Percentiles rank a stretch among this genome's conserved stretches.
These are phyloP conservation scores for Populus hybrid DNA, from an alignment of 441 rosid species.

Conservation along the genomic window DNA sequence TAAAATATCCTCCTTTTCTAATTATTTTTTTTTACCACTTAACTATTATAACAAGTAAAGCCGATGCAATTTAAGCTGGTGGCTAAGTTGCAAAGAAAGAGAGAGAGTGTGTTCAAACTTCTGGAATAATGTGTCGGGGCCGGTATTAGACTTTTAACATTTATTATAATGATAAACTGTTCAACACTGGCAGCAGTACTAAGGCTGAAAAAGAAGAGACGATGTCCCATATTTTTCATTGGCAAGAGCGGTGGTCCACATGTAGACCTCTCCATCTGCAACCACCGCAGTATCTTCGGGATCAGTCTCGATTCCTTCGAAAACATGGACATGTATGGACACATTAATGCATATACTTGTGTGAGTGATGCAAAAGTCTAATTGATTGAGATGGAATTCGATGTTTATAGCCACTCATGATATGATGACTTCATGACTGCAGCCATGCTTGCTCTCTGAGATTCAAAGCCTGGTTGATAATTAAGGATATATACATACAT, in stretches of 20 bases:
- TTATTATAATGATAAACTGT: too few species aligned
- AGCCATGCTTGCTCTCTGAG: background rate
- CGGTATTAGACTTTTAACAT: too few species aligned
- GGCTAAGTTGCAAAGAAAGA: too few species aligned
- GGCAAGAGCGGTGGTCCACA: background rate
- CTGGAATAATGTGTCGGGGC: too few species aligned
- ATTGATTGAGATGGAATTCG: background rate
- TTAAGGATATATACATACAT: background rate
- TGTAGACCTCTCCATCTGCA: background rate
- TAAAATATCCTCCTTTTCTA: too few species aligned
- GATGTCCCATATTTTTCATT: background rate
- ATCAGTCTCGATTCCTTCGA: background rate
- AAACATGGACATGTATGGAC: background rate
- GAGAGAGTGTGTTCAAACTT: too few species aligned
- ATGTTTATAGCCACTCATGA: background rate
- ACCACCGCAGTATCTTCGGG: background rate
- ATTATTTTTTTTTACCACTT: too few species aligned
- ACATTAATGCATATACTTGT: background rate
- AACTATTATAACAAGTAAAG: too few species aligned
- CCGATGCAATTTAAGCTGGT: too few species aligned
- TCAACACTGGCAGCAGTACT: background rate
- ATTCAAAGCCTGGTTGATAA: background rate
- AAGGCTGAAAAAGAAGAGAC: background rate
- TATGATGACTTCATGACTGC: background rate
- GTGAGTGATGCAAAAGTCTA: too few species aligned